phyloP scores from a whole-genome alignment of 108 stramenopile species.

The Skeletonema marinoi region DNA sequence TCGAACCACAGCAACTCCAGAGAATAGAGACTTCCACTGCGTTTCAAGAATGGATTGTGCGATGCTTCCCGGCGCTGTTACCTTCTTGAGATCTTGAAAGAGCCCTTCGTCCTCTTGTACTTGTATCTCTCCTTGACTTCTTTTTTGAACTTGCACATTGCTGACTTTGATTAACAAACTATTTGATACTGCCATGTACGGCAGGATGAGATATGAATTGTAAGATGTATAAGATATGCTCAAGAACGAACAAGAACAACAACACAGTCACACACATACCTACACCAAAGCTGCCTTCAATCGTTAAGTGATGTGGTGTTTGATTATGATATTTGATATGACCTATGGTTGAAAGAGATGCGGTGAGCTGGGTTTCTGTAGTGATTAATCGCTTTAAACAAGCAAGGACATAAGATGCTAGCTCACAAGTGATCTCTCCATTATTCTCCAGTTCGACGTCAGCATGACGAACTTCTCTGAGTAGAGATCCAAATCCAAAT shows the following conservation, averaged over 20 bases:
- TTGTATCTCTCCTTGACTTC: background rate
- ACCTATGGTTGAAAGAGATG: background rate
- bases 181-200: background rate
- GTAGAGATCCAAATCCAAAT: conserved; percentile 25
- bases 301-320: background rate
- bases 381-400: background rate
- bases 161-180: conserved; percentile 19
- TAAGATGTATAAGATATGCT: background rate
- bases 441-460: conserved; percentile 18
- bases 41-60: conserved; percentile 7
- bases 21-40: conserved; percentile 12
- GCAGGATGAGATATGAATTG: background rate
- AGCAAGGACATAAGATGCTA: background rate
- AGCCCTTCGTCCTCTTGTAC: background rate
- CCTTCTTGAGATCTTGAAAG: conserved; percentile 2
- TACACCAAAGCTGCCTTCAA: conserved; percentile 14
- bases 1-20: conserved; percentile 4
- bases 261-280: background rate
- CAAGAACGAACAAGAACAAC: background rate
- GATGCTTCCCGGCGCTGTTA: background rate
- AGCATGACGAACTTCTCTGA: background rate
- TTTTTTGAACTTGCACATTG: background rate
- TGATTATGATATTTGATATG: conserved; percentile 7
- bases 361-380: background rate
- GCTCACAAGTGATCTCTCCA: conserved; percentile 11